A percentile compares a stretch with the other conserved stretches of the same genome.
These are phyloP conservation scores for Oryza officinalis DNA, from an alignment of 176 grass and related monocot genomes.

Conservation along the genomic window DNA sequence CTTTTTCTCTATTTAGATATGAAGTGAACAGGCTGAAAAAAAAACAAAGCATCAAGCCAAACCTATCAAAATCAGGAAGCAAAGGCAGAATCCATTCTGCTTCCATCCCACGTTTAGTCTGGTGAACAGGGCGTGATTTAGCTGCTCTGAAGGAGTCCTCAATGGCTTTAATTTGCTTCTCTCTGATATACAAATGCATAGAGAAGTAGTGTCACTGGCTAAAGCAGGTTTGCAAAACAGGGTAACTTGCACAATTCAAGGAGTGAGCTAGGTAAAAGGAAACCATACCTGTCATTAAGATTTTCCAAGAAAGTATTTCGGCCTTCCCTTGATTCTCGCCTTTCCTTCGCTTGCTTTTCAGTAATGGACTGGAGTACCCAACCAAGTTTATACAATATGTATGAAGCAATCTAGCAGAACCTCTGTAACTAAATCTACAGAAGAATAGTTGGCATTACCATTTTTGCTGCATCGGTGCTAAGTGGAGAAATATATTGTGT, in stretches of 20 bases:
- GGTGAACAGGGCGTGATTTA: conserved; percentile 82
- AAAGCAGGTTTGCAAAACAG: conserved; percentile 25
- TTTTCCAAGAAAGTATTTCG: conserved; percentile 83
- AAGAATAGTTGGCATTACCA: conserved; percentile 47
- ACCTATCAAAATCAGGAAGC: conserved; percentile 92
- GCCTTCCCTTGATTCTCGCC: conserved; percentile 75
- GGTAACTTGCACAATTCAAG: no score
- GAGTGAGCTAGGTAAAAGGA: conserved; percentile 25
- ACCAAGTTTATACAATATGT: conserved; percentile 22
- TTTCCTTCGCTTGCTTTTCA: conserved; percentile 99
- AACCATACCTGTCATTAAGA: conserved; percentile 70
- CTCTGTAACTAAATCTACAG: conserved; percentile 39
- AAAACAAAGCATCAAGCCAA: conserved; percentile 32
- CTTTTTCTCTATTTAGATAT: neutral
- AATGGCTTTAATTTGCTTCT: conserved; percentile 90
- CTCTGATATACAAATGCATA: conserved; percentile 57
- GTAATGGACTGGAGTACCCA: conserved; percentile 72
- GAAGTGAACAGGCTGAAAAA: conserved; percentile 36
- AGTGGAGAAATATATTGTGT: conserved; percentile 99
- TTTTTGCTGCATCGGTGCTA: conserved; percentile 81
- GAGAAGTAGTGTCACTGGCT: conserved; percentile 34
- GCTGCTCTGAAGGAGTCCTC: conserved; percentile 93
- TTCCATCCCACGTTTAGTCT: conserved; percentile 81
- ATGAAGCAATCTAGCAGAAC: conserved; percentile 18
- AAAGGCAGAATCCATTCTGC: conserved; percentile 77